A percentile compares a stretch with the other conserved stretches of the same genome.
Conservation (phyloP, 1,284 basidiomycete genomes). For the Sanghuangporus baumii region DNA sequence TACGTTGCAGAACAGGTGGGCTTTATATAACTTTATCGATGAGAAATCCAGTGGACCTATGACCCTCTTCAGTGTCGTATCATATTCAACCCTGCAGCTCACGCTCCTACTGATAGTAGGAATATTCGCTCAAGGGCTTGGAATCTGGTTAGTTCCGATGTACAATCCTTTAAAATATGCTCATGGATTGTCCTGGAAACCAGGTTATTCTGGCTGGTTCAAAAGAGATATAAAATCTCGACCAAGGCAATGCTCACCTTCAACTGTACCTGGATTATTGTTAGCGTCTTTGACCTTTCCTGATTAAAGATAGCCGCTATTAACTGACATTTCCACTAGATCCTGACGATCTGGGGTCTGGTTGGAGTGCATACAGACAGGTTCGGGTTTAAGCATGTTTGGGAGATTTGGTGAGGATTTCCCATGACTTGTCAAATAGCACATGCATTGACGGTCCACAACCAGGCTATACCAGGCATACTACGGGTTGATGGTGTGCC, state of each 20-base stretch:
- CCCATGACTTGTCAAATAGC: background rate
- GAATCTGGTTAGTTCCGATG: conserved; percentile 56
- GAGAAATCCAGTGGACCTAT: conserved; percentile 5
- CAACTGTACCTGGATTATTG: conserved; percentile 70
- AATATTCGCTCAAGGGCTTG: conserved; percentile 66
- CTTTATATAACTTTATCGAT: background rate
- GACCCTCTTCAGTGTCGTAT: conserved; percentile 40
- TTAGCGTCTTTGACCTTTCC: conserved; percentile 25
- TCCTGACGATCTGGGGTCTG: conserved; percentile 72
- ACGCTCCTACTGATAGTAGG: conserved; percentile 74
- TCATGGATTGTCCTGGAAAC: background rate
- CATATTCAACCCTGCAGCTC: conserved; percentile 61
- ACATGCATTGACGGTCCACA: conserved; percentile 1
- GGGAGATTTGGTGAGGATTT: conserved; percentile 63
- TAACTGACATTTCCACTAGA: conserved; percentile 29
- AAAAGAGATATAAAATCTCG: conserved; percentile 63
- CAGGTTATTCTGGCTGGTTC: conserved; percentile 73
- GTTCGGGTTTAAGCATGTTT: conserved; percentile 78
- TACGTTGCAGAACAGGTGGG: conserved; percentile 72
- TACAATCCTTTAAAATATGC: background rate
- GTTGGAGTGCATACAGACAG: conserved; percentile 69
- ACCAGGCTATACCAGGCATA: conserved; percentile 62
- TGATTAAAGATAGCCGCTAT: background rate
- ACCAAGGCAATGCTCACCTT: conserved; percentile 73
- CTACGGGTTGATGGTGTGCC: conserved; percentile 76